These are phyloP conservation scores for Lactarius hengduanensis DNA, from an alignment of 768 basidiomycete species.

Conservation along the genomic window DNA sequence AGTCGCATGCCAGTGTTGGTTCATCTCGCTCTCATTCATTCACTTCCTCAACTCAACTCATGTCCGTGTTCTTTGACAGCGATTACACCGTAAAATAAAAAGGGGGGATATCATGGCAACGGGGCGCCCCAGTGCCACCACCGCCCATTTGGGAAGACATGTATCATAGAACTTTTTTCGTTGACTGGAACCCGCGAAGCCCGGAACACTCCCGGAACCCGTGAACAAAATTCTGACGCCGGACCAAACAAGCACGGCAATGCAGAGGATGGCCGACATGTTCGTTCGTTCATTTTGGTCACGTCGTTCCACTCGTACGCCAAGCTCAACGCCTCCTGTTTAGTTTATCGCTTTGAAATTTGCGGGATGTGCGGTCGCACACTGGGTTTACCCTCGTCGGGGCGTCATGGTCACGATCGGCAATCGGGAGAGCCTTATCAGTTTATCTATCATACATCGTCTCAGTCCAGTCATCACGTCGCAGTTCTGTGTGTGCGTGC, in stretches of 20 bases:
- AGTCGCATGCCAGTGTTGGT: not conserved
- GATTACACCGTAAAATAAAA: no score
- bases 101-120: not conserved
- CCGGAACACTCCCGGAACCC: not conserved
- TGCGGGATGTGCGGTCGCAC: not conserved
- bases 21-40: not conserved
- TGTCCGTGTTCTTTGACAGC: not conserved
- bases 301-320: no score
- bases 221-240: not conserved
- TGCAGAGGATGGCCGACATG: not conserved
- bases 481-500: not conserved
- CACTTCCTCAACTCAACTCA: not conserved
- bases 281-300: no score
- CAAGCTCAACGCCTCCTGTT: no score
- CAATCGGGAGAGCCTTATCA: not conserved
- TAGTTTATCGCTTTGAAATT: not conserved
- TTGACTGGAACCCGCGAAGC: not conserved
- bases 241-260: not conserved
- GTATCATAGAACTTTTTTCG: not conserved
- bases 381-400: not conserved
- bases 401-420: not conserved
- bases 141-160: not conserved
- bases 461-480: no score
- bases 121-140: not conserved
- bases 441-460: not conserved